phyloP scores from a whole-genome alignment of 2,329 filamentous ascomycete genomes.

The Tolypocladium paradoxum region DNA sequence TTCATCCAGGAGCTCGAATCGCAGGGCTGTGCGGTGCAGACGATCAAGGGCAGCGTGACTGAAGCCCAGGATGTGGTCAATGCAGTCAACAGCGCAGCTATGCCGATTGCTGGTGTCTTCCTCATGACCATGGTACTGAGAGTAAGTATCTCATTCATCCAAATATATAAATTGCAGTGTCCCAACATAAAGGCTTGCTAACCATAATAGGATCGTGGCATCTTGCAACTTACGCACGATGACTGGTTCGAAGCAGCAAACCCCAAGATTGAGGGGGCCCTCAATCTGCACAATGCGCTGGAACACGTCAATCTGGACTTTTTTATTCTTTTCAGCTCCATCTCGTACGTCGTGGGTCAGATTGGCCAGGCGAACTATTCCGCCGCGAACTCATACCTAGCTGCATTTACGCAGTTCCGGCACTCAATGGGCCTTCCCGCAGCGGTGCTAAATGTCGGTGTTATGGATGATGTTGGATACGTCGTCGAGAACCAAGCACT shows the following conservation, averaged over 20 bases:
- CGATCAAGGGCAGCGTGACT: conserved; percentile 14
- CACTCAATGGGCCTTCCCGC: conserved; percentile 1
- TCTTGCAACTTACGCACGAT: conserved; percentile 3
- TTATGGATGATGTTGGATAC: background rate
- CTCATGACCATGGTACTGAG: conserved; percentile 16
- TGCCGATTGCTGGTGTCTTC: conserved; percentile 1
- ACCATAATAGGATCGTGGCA: background rate
- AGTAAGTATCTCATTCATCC: no score
- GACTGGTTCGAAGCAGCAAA: conserved; percentile 13
- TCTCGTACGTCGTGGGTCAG: conserved; percentile 13
- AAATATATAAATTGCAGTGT: no score
- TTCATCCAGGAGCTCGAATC: background rate
- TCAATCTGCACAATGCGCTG: conserved; percentile 19
- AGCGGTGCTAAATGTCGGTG: conserved; percentile 6
- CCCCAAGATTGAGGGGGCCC: conserved; percentile 20
- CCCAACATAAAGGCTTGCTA: no score
- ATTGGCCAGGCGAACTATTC: conserved; percentile 22
- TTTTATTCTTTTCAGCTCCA: conserved; percentile 18
- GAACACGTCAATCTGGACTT: conserved; percentile 12
- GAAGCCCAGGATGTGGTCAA: background rate
- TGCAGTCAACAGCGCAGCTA: background rate
- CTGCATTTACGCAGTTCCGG: conserved; percentile 14
- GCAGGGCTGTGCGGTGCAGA: background rate
- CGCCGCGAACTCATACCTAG: conserved; percentile 14
- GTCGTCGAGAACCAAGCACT: conserved; percentile 1